These are phyloP conservation scores for Magnusiomyces ingens DNA, from an alignment of 1,139 yeast genomes.

Conservation along the genomic window DNA sequence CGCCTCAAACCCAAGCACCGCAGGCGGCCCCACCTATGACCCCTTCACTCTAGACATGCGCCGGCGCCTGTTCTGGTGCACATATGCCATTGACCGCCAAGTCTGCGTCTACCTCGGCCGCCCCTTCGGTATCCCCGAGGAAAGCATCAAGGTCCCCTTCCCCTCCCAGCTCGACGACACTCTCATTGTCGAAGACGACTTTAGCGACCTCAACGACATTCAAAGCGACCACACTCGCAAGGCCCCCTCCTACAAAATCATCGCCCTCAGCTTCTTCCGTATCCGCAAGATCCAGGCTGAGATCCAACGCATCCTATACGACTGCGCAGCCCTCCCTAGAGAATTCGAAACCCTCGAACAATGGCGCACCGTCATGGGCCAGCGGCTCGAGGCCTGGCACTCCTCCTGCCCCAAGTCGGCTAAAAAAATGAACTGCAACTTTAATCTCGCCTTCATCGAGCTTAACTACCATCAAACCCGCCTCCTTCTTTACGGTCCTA, in stretches of 20 bases:
- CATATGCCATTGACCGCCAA: slow-evolving; percentile 76
- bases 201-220: slow-evolving; percentile 16
- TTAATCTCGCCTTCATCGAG: slow-evolving; percentile 60
- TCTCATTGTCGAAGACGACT: slow-evolving; percentile 38
- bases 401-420: slow-evolving; percentile 49
- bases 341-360: slow-evolving; percentile 46
- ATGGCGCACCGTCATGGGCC: slow-evolving; percentile 52
- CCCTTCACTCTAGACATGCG: slow-evolving; percentile 61
- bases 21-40: slow-evolving; percentile 28
- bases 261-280: slow-evolving; percentile 58
- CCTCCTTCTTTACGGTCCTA: slow-evolving; percentile 65
- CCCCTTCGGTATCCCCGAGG: slow-evolving; percentile 71
- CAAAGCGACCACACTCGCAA: slow-evolving; percentile 17
- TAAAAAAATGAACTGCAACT: slow-evolving; percentile 64
- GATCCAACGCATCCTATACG: slow-evolving; percentile 64
- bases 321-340: slow-evolving; percentile 64
- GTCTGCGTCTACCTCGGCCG: slow-evolving; percentile 66
- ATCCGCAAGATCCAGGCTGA: slow-evolving; percentile 73
- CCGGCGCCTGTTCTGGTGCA: slow-evolving; percentile 82
- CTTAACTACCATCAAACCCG: slow-evolving; percentile 74
- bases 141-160: slow-evolving; percentile 53
- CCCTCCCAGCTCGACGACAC: slow-evolving; percentile 76
- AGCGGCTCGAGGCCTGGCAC: slow-evolving; percentile 57
- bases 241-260: slow-evolving; percentile 52
- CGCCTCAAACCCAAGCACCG: not conserved